A percentile compares a stretch with the other conserved stretches of the same genome.
Conservation (phyloP, 441 rosid genomes). For the Gossypium schwendimanii region DNA sequence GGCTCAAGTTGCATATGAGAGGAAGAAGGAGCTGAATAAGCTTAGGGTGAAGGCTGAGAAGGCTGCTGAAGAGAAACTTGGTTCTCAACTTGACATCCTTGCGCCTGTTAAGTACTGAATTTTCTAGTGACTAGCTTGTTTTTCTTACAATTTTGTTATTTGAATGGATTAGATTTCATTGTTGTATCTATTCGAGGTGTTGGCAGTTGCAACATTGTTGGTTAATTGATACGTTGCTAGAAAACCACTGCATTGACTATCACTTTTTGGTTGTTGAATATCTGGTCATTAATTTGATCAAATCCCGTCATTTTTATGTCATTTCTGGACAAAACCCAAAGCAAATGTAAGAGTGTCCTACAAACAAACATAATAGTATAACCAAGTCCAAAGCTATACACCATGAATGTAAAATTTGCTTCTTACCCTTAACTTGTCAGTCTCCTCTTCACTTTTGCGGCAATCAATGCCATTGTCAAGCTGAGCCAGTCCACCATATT, state of each 20-base stretch:
- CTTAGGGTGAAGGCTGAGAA: conserved; percentile 72
- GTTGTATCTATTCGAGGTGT: not conserved
- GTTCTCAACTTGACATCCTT: conserved; percentile 58
- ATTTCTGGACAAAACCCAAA: not conserved
- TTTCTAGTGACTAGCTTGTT: not conserved
- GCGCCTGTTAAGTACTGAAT: conserved; percentile 51
- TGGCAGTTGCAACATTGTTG: not conserved
- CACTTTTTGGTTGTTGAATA: not conserved
- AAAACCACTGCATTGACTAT: not conserved
- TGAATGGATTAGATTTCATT: not conserved
- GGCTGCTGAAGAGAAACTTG: conserved; percentile 68
- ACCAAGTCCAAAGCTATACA: not conserved
- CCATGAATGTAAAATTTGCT: not conserved
- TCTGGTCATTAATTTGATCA: no score
- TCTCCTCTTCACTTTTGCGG: not conserved
- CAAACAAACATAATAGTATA: not conserved
- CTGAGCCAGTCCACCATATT: not conserved
- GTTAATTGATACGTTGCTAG: not conserved
- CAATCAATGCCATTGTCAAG: not conserved
- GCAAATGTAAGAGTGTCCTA: not conserved
- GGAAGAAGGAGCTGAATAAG: conserved; percentile 71
- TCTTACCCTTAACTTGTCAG: not conserved
- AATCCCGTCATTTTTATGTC: not conserved
- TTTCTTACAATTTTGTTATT: conserved; percentile 1
- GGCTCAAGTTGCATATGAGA: conserved; percentile 58